phyloP scores from a whole-genome alignment of 2,329 filamentous ascomycete genomes.

The Botrytis cinerea region DNA sequence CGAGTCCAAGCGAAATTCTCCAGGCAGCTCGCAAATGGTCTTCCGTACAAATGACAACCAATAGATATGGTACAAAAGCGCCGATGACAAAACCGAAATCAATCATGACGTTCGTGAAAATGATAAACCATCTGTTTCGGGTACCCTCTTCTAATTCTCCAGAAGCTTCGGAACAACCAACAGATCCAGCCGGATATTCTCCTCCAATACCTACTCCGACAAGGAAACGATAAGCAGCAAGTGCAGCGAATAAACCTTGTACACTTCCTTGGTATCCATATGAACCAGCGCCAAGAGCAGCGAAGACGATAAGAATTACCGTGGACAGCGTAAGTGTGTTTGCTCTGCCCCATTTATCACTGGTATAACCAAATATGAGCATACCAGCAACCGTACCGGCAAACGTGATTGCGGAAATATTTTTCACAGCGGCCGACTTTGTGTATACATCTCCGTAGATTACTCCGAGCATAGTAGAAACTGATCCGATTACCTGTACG shows the following conservation, averaged over 20 bases:
- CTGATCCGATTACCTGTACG: constrained; percentile 74
- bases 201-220: constrained; percentile 67
- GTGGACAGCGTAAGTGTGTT: constrained; percentile 81
- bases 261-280: constrained; percentile 72
- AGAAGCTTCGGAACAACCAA: constrained; percentile 80
- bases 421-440: constrained; percentile 67
- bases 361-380: constrained; percentile 76
- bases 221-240: constrained; percentile 85
- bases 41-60: constrained; percentile 55
- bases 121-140: constrained; percentile 87
- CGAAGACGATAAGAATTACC: constrained; percentile 81
- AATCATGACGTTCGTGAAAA: constrained; percentile 88
- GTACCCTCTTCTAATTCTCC: constrained; percentile 79
- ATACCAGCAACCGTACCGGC: constrained; percentile 83
- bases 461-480: constrained; percentile 70
- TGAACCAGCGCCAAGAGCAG: constrained; percentile 73
- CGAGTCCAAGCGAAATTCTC: constrained; percentile 78
- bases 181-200: constrained; percentile 81
- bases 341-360: constrained; percentile 82
- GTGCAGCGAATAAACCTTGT: constrained; percentile 72
- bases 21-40: constrained; percentile 73
- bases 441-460: constrained; percentile 72
- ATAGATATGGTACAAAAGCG: constrained; percentile 71
- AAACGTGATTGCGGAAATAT: constrained; percentile 81
- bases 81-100: constrained; percentile 76